phyloP scores from a whole-genome alignment of 495 filamentous ascomycete genomes.

The Poronia punctata region DNA sequence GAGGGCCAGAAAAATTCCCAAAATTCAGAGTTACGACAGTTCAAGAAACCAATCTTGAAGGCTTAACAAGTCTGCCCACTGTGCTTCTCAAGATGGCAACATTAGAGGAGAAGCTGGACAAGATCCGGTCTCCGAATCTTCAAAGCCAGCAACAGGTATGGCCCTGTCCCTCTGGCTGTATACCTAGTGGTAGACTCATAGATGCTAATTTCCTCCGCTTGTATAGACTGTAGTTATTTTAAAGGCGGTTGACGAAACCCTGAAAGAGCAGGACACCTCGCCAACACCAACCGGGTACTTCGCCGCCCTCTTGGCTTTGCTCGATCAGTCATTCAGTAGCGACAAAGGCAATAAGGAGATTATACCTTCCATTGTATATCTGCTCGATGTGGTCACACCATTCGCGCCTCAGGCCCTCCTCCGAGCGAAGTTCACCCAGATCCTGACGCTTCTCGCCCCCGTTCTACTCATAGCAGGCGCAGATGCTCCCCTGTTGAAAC shows the following conservation, averaged over 20 bases:
- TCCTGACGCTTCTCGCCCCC: conserved; percentile 78
- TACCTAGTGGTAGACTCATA: background rate
- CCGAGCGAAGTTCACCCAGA: conserved; percentile 86
- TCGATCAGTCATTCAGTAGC: conserved; percentile 64
- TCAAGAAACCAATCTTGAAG: conserved; percentile 5
- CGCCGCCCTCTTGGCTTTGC: conserved; percentile 85
- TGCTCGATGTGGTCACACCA: conserved; percentile 83
- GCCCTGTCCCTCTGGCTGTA: conserved; percentile 4
- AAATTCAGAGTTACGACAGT: conserved; percentile 13
- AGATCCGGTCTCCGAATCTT: conserved; percentile 92
- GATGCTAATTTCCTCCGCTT: conserved; percentile 10
- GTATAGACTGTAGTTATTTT: conserved; percentile 78
- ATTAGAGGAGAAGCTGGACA: conserved; percentile 84
- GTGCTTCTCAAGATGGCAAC: conserved; percentile 56
- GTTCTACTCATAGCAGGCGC: conserved; percentile 71
- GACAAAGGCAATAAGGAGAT: conserved; percentile 72
- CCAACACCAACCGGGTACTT: conserved; percentile 87
- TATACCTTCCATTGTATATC: conserved; percentile 83
- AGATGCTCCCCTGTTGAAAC: conserved; percentile 77
- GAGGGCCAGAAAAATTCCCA: conserved; percentile 23
- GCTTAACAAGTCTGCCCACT: conserved; percentile 14
- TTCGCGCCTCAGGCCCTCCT: conserved; percentile 78
- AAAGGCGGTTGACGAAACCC: conserved; percentile 83
- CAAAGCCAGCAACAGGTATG: conserved; percentile 88
- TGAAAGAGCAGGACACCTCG: conserved; percentile 75